These are phyloP conservation scores for Fusarium sp. DNA, from an alignment of 2,329 filamentous ascomycete genomes.

Conservation along the genomic window DNA sequence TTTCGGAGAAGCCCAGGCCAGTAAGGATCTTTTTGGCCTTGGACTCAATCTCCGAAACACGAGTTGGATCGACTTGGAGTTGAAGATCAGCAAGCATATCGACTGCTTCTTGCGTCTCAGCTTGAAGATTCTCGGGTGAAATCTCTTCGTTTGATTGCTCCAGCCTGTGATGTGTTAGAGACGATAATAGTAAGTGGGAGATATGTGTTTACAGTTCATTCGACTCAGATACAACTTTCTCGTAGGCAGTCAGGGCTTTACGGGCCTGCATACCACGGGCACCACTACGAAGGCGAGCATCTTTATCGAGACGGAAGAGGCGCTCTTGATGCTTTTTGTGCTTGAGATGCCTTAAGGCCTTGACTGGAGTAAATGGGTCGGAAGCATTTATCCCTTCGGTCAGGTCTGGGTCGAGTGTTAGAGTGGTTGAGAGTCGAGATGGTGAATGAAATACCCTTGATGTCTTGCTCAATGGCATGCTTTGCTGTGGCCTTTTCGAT, in stretches of 20 bases:
- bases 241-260: constrained; percentile 77
- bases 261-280: constrained; percentile 78
- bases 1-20: constrained; percentile 77
- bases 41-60: constrained; percentile 71
- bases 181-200: rapidly evolving
- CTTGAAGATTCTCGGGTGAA: constrained; percentile 64
- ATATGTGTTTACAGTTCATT: constrained; percentile 56
- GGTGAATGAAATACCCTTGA: constrained; percentile 58
- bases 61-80: constrained; percentile 73
- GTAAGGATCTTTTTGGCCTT: constrained; percentile 73
- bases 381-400: constrained; percentile 67
- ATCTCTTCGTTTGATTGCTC: constrained; percentile 68
- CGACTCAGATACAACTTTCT: constrained; percentile 73
- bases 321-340: constrained; percentile 71
- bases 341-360: constrained; percentile 69
- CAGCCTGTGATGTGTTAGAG: constrained; percentile 46
- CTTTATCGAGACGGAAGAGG: constrained; percentile 77
- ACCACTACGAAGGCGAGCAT: constrained; percentile 79
- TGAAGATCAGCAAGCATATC: constrained; percentile 78
- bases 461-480: constrained; percentile 69
- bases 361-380: constrained; percentile 68
- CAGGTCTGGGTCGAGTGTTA: constrained; percentile 55
- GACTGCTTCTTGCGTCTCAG: constrained; percentile 75
- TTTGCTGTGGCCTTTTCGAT: constrained; percentile 69
- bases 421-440: not conserved